Percentiles rank a stretch among this genome's conserved stretches.
Conservation (phyloP, 2,329 filamentous ascomycete genomes). For the Aspergillus sp. region DNA sequence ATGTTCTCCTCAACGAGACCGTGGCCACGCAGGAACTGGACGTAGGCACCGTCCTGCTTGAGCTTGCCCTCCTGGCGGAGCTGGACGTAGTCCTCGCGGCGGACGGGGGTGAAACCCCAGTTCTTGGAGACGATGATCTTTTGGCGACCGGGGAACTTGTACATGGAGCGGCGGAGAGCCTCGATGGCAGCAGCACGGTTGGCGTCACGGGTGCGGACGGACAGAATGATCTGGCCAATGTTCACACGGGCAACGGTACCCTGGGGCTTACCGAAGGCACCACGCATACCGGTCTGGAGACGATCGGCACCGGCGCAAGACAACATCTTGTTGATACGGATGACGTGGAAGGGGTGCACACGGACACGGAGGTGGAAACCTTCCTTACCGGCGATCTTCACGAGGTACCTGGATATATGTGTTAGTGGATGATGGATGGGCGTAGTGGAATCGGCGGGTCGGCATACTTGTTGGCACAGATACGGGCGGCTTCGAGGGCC, state of each 20-base stretch:
- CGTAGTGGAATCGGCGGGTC: not conserved
- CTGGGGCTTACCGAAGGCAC: conserved; percentile 99
- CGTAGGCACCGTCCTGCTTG: conserved; percentile 98
- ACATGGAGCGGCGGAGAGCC: conserved; percentile 98
- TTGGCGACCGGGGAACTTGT: conserved; percentile 99
- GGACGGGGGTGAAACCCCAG: conserved; percentile 99
- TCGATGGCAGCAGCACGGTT: conserved; percentile 92
- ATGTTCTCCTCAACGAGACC: conserved; percentile 85
- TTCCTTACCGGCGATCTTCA: conserved; percentile 71
- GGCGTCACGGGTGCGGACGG: conserved; percentile 92
- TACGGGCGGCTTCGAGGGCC: conserved; percentile 98
- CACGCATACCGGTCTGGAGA: conserved; percentile 99
- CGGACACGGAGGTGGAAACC: conserved; percentile 72
- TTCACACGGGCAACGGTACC: conserved; percentile 99
- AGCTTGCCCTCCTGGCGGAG: conserved; percentile 91
- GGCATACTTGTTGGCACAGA: conserved; percentile 97
- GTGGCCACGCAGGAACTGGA: conserved; percentile 97
- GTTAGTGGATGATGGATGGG: not conserved
- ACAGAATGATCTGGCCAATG: conserved; percentile 99
- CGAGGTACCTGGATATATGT: conserved; percentile 58
- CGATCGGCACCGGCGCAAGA: conserved; percentile 99
- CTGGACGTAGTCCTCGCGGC: conserved; percentile 95
- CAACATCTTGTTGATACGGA: conserved; percentile 99
- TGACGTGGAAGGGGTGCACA: conserved; percentile 99
- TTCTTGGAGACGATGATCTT: conserved; percentile 99